Percentiles rank a stretch among this genome's conserved stretches.
These are phyloP conservation scores for Hypsizygus marmoreus DNA, from an alignment of 768 basidiomycete genomes.

Conservation along the genomic window DNA sequence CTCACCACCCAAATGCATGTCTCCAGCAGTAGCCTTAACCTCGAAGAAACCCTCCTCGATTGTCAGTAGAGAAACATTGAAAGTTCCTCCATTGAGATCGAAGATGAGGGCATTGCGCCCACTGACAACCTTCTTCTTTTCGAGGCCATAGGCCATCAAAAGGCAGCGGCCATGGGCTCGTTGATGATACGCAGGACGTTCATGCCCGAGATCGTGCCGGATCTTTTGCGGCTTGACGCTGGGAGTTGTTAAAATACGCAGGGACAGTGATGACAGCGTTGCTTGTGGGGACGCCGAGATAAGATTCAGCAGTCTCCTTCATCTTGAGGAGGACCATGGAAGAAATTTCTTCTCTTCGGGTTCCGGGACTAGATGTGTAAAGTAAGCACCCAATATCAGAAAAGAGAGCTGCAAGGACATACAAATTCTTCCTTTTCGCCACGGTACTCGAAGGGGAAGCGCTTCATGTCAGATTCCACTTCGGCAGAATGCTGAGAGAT, in stretches of 20 bases:
- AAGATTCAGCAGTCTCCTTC: conserved; percentile 98
- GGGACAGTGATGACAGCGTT: conserved; percentile 97
- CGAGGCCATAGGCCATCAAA: conserved; percentile 99
- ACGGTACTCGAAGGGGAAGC: conserved; percentile 98
- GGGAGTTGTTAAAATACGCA: conserved; percentile 99
- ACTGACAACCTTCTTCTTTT: conserved; percentile 86
- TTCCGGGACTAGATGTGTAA: conserved; percentile 68
- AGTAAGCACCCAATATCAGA: conserved; percentile 16
- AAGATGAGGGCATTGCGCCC: conserved; percentile 98
- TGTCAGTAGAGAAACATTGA: conserved; percentile 94
- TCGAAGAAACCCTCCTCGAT: conserved; percentile 98
- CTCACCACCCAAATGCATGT: conserved; percentile 97
- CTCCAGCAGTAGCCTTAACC: conserved; percentile 97
- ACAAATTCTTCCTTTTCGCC: conserved; percentile 94
- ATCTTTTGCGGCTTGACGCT: conserved; percentile 98
- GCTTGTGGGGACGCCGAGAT: conserved; percentile 79
- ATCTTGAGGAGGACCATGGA: conserved; percentile 98
- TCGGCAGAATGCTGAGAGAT: too few species aligned
- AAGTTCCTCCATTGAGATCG: conserved; percentile 98
- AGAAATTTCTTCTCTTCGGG: conserved; percentile 96
- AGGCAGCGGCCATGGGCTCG: conserved; percentile 96
- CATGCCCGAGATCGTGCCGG: conserved; percentile 90
- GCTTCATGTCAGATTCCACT: conserved; percentile 82
- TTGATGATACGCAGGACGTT: conserved; percentile 99
- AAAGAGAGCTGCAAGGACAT: conserved; percentile 33